Conservation (phyloP, 1,284 basidiomycete genomes). For the Ustilago xerochloae region DNA sequence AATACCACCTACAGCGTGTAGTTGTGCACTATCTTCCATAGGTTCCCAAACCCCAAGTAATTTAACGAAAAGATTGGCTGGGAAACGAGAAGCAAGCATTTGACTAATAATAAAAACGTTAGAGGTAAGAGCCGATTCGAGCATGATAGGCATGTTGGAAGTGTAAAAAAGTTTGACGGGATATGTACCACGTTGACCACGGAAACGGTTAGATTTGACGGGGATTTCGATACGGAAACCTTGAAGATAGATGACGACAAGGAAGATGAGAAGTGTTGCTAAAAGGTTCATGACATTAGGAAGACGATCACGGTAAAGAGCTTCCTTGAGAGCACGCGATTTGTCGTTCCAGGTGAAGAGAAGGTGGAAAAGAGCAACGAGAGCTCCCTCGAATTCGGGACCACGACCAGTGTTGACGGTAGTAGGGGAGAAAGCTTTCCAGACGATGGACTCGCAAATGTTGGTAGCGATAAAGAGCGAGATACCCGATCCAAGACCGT, state of each 20-base stretch:
- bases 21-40: conserved; percentile 89
- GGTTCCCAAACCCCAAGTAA: conserved; percentile 98
- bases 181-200: conserved; percentile 92
- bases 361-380: conserved; percentile 96
- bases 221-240: conserved; percentile 99
- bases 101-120: conserved; percentile 97
- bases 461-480: conserved; percentile 99
- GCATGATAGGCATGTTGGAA: conserved; percentile 99
- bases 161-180: conserved; percentile 99
- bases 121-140: conserved; percentile 90
- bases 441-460: conserved; percentile 98
- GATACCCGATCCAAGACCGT: conserved; percentile 97
- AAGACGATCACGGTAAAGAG: conserved; percentile 95
- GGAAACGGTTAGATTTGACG: conserved; percentile 94
- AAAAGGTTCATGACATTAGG: conserved; percentile 98
- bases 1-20: conserved; percentile 89
- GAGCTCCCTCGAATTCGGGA: conserved; percentile 96
- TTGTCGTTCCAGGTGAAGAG: conserved; percentile 99
- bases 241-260: conserved; percentile 95
- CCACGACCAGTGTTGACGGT: conserved; percentile 98
- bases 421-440: conserved; percentile 99
- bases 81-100: conserved; percentile 90
- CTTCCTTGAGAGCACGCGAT: conserved; percentile 93
- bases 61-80: conserved; percentile 86
- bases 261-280: conserved; percentile 90